Conservation (phyloP, 352 stramenopile genomes). For the Poterioochromonas sp. region DNA sequence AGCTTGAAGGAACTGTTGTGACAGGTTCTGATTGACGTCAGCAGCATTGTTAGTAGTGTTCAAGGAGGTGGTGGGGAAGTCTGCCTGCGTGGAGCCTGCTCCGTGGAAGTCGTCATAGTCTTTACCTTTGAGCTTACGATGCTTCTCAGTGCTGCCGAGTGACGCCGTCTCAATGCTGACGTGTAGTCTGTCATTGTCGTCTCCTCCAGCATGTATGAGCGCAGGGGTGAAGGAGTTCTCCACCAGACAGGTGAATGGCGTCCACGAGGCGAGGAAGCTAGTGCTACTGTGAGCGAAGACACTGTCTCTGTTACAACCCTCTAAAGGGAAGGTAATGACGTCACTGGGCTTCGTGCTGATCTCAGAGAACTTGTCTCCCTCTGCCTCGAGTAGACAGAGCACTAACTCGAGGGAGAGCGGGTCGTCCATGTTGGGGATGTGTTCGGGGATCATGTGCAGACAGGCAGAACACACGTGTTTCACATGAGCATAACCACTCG, state of each 20-base stretch:
- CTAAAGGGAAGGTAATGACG: background rate
- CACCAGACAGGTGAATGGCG: background rate
- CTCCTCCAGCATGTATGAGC: background rate
- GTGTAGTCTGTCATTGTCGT: background rate
- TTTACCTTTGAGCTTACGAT: no score
- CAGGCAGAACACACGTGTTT: slow-evolving; percentile 27
- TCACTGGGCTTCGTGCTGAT: background rate
- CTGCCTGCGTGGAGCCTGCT: no score
- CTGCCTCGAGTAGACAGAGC: background rate
- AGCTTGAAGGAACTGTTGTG: no score
- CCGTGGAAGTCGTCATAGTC: no score
- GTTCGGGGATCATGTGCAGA: slow-evolving; percentile 3
- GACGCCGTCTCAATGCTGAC: background rate
- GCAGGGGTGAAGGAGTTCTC: background rate
- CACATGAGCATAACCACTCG: background rate
- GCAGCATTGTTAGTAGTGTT: no score
- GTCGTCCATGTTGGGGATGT: slow-evolving; percentile 18
- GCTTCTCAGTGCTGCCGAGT: background rate
- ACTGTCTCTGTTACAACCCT: background rate
- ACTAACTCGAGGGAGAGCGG: background rate
- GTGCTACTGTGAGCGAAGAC: background rate
- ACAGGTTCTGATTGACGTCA: no score
- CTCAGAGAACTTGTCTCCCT: slow-evolving; percentile 26
- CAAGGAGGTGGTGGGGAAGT: no score
- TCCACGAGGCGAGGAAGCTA: background rate